Evolutionary conservation across 108 stramenopile species (phyloP).

Genomic region (Aurantiochytrium sp.): DNA sequence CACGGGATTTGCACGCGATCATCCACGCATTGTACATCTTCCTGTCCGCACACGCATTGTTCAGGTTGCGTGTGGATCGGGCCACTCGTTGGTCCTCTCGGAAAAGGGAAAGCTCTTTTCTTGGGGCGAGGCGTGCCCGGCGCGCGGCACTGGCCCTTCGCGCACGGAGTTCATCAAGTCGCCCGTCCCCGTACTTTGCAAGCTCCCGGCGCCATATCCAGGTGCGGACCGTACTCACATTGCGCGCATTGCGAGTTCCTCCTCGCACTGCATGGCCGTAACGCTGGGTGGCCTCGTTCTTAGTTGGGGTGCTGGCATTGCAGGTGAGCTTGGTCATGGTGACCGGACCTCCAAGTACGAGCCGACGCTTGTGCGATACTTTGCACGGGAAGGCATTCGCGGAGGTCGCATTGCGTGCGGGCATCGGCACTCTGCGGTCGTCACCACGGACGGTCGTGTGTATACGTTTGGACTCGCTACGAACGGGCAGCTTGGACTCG

Average conservation of each 20-base stretch:
- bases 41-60: background rate
- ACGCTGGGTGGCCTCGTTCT: background rate
- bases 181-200: background rate
- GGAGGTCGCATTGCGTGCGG: background rate
- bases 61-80: background rate
- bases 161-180: background rate
- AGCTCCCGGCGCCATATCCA: background rate
- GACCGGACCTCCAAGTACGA: background rate
- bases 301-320: background rate
- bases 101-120: background rate
- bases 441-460: background rate
- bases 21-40: background rate
- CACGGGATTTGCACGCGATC: background rate
- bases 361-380: background rate
- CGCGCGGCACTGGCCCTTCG: background rate
- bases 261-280: background rate
- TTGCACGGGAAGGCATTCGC: background rate
- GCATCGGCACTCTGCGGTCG: background rate
- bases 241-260: background rate
- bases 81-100: background rate
- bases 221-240: background rate
- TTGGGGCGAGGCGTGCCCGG: background rate
- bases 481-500: background rate
- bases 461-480: background rate
- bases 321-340: background rate